Percentiles rank a stretch among this genome's conserved stretches.
These are phyloP conservation scores for Piper longum DNA, from an alignment of 164 flowering plant genomes.

Conservation along the genomic window DNA sequence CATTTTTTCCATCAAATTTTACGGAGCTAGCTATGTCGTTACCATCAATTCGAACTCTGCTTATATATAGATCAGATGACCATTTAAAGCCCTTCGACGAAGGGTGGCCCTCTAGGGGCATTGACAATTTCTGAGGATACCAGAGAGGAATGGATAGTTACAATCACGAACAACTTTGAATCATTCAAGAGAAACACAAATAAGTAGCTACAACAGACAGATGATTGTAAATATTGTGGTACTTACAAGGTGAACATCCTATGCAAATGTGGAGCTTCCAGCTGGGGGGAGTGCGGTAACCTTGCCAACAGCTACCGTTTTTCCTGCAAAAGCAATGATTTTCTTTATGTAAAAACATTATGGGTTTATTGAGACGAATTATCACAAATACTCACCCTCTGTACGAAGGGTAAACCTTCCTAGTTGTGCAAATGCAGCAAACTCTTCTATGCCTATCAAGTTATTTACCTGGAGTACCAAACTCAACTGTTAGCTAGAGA, in stretches of 20 bases:
- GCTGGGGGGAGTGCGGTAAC: slow-evolving; percentile 35
- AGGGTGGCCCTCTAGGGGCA: too few relatives aligned
- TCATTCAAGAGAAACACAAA: too few relatives aligned
- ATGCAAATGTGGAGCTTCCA: slow-evolving; percentile 15
- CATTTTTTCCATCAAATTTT: not conserved
- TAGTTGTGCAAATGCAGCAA: slow-evolving; percentile 80
- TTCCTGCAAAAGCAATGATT: slow-evolving; percentile 31
- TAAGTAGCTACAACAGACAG: not conserved
- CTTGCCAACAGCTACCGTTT: slow-evolving; percentile 85
- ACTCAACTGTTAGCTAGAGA: not conserved
- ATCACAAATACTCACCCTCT: slow-evolving; percentile 43
- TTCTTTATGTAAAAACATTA: not conserved
- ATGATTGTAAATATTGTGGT: too few relatives aligned
- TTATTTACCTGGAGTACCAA: slow-evolving; percentile 47
- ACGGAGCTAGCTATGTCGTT: too few relatives aligned
- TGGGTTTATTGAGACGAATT: not conserved
- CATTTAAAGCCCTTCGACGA: too few relatives aligned
- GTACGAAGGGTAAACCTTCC: slow-evolving; percentile 97
- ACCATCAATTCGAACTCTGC: too few relatives aligned
- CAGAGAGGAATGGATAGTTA: too few relatives aligned
- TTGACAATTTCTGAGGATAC: too few relatives aligned
- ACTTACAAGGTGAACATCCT: slow-evolving; percentile 11
- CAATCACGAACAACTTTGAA: too few relatives aligned
- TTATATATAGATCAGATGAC: too few relatives aligned
- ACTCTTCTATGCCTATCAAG: slow-evolving; percentile 74